phyloP scores from a whole-genome alignment of 2,329 filamentous ascomycete species.

The Alternaria sp. region DNA sequence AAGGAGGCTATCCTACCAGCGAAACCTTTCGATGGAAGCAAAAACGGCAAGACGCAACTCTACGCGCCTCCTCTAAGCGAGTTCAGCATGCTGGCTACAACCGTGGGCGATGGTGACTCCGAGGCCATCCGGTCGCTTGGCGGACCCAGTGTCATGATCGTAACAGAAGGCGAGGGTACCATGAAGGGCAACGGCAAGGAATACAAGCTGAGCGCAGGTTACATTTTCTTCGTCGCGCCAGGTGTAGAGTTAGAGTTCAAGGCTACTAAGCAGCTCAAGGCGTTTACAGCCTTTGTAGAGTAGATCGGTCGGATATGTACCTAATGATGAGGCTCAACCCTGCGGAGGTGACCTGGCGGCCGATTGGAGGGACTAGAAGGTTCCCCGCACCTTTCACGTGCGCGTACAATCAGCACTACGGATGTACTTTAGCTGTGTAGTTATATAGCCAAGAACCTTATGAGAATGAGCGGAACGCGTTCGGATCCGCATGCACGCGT shows the following conservation, averaged over 20 bases:
- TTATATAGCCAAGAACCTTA: slow-evolving; percentile 7
- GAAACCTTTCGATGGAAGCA: slow-evolving; percentile 60
- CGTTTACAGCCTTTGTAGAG: slow-evolving; percentile 60
- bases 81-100: slow-evolving; percentile 72
- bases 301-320: slow-evolving; percentile 25
- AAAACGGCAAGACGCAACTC: slow-evolving; percentile 67
- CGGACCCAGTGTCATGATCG: slow-evolving; percentile 71
- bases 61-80: slow-evolving; percentile 75
- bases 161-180: slow-evolving; percentile 66
- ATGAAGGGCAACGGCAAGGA: slow-evolving; percentile 64
- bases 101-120: slow-evolving; percentile 64
- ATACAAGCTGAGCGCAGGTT: slow-evolving; percentile 67
- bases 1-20: slow-evolving; percentile 66
- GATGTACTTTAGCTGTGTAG: neutral
- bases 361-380: slow-evolving; percentile 29
- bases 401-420: slow-evolving; percentile 2
- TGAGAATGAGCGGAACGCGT: slow-evolving; percentile 9
- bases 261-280: slow-evolving; percentile 55
- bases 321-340: slow-evolving; percentile 22
- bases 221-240: slow-evolving; percentile 72
- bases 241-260: slow-evolving; percentile 60
- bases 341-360: slow-evolving; percentile 20
- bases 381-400: slow-evolving; percentile 25
- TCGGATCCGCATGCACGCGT: slow-evolving; percentile 39
- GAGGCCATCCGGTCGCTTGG: slow-evolving; percentile 65